Evolutionary conservation across 2,329 filamentous ascomycete genomes (phyloP).

Genomic region (Alternaria arbusti): DNA sequence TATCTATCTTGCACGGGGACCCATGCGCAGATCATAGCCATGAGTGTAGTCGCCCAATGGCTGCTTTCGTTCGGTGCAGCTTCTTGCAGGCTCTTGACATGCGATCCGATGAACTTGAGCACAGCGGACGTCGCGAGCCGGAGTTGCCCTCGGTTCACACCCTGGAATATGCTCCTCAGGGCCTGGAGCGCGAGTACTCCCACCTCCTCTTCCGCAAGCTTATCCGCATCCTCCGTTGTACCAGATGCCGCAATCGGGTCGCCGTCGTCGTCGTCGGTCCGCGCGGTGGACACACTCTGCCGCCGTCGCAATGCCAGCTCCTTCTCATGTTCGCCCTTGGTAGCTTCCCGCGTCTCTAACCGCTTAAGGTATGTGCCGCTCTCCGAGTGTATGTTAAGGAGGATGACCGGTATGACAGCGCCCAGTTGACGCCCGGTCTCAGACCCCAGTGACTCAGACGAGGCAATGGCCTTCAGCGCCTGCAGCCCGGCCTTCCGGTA

Average conservation of each 20-base stretch:
- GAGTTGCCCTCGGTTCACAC: constrained; percentile 82
- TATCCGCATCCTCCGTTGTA: constrained; percentile 86
- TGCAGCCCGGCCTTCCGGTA: constrained; percentile 61
- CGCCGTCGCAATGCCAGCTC: constrained; percentile 70
- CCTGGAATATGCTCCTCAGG: constrained; percentile 82
- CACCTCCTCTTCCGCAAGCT: constrained; percentile 86
- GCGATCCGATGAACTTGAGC: constrained; percentile 70
- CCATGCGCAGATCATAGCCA: constrained; percentile 82
- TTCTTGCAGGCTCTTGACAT: constrained; percentile 36
- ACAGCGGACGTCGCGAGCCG: constrained; percentile 76
- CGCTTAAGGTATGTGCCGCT: constrained; percentile 72
- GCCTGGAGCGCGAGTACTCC: constrained; percentile 84
- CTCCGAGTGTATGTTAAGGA: constrained; percentile 84
- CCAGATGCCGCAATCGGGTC: constrained; percentile 72
- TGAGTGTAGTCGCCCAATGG: constrained; percentile 83
- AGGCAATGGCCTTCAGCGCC: constrained; percentile 79
- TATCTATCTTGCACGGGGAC: constrained; percentile 94
- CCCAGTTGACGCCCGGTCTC: constrained; percentile 78
- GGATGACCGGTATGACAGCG: constrained; percentile 80
- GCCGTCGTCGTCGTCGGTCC: constrained; percentile 72
- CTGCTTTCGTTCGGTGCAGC: constrained; percentile 55
- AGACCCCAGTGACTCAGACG: constrained; percentile 78
- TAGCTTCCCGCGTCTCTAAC: constrained; percentile 70
- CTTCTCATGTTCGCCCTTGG: constrained; percentile 71
- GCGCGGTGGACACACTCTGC: constrained; percentile 79